Evolutionary conservation across 331 rosid species (phyloP).

Genomic region (Rhamnella rubrinervis): DNA sequence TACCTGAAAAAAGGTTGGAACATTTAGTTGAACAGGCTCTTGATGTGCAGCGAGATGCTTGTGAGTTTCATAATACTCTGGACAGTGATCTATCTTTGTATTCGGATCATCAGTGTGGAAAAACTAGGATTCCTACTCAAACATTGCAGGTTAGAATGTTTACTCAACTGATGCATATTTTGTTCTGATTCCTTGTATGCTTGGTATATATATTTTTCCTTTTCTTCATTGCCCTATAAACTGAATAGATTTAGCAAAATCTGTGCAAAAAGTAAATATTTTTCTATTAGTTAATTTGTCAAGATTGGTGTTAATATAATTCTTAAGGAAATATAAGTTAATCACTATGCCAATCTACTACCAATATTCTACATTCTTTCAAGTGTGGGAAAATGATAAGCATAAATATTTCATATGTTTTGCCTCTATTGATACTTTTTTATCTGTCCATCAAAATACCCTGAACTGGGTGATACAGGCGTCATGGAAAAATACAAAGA

Average conservation of each 20-base stretch:
- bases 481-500: no score
- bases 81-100: conserved; percentile 13
- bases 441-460: no score
- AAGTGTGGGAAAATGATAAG: no score
- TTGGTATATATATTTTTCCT: background rate
- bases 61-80: conserved; percentile 4
- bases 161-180: background rate
- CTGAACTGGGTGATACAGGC: no score
- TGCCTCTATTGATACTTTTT: no score
- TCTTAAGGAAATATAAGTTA: no score
- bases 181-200: background rate
- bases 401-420: no score
- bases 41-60: conserved; percentile 22
- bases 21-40: conserved; percentile 19
- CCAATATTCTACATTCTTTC: no score
- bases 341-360: no score
- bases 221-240: background rate
- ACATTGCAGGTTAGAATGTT: conserved; percentile 7
- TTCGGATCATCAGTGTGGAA: conserved; percentile 16
- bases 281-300: no score
- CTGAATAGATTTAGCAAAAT: background rate
- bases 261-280: background rate
- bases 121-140: conserved; percentile 15
- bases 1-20: conserved; percentile 13
- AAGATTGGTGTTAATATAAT: no score